Evolutionary conservation across 192 early-diverging fungal species (phyloP), one percentile per base, ranked within the genome.

Genomic region (Linnemannia hyalina): DNA sequence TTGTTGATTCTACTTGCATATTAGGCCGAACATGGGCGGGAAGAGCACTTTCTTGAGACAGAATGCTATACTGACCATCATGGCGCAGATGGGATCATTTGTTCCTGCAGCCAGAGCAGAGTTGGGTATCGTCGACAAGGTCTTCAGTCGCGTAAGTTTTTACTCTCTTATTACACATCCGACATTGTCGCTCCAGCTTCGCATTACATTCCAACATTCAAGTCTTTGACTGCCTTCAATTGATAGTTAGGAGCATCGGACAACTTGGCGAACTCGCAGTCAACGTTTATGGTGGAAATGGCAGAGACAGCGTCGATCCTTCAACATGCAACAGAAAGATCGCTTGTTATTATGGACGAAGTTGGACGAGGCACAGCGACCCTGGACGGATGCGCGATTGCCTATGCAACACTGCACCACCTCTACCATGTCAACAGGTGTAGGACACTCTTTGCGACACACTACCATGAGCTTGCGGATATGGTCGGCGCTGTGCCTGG

Each of bases 371-470:
- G 92, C 68, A 94, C 93, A 72, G 87, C 92, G 0, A 95, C 93
- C 6, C 55, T 89, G 22, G 95, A 96, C 68, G 95, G 95, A 9
- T 88, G 95, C 10, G 91, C 94, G 32, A 91, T 96, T 49, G 94
- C 95, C 4, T 95, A 93, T 72, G 93, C 95, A 2, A 93, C 93
- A 0, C 85, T 95, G 15, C 81, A 91, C 74, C 87, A 93, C 42
- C 70, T 96, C 26, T 90, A 93, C 68, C 89, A 93, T 73, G 44
- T 74, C 15, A 90, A 90, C 55, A 68, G 88, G 32, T 94, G 95
- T 78, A 89, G 93, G 49, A 93, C 94, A 0, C 73, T 96, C 7
- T 95, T 96, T 91, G 95, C 94, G 8, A 96, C 95, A 0, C 95
- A 96, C 81, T 94, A 95, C 78, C 94, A 95, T 72, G 95, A 96